Conservation (phyloP, 176 grass and related monocot genomes). For the Juncus effusus region DNA sequence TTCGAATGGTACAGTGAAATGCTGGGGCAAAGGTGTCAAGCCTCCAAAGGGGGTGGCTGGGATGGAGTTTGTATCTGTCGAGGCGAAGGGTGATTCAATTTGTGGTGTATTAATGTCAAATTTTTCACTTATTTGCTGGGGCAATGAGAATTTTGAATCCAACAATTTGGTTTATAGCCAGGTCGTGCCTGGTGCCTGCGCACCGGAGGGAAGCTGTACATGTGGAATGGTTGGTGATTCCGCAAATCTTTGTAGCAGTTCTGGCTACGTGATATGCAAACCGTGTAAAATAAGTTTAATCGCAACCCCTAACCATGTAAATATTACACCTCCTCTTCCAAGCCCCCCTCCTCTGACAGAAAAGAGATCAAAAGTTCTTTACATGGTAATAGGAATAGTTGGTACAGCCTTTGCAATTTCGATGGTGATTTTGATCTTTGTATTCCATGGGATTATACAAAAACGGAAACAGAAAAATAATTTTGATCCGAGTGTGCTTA, state of each 20-base stretch:
- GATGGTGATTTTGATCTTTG: constrained; percentile 13
- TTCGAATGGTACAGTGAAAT: constrained; percentile 32
- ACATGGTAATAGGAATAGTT: constrained; percentile 11
- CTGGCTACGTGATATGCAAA: constrained; percentile 49
- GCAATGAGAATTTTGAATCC: constrained; percentile 26
- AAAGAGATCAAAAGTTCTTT: neutral
- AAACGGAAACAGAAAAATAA: constrained; percentile 21
- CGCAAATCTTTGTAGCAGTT: constrained; percentile 30
- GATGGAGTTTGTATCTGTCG: constrained; percentile 43
- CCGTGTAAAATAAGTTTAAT: constrained; percentile 27
- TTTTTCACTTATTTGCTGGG: constrained; percentile 77
- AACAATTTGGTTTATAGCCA: constrained; percentile 33
- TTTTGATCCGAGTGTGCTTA: constrained; percentile 24
- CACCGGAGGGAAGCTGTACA: neutral
- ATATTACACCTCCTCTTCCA: neutral
- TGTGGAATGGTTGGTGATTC: constrained; percentile 44
- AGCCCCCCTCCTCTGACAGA: neutral
- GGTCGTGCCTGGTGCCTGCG: constrained; percentile 61
- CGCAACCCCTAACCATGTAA: constrained; percentile 18
- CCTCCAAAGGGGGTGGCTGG: constrained; percentile 24
- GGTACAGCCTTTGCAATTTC: constrained; percentile 10
- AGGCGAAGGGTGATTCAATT: constrained; percentile 60
- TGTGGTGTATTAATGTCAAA: constrained; percentile 50
- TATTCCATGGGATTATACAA: constrained; percentile 18
- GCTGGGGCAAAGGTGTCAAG: constrained; percentile 42